Evolutionary conservation across 2,329 filamentous ascomycete species (phyloP), one percentile per base, ranked within the genome.

Genomic region (Ophiostoma angusticollis): DNA sequence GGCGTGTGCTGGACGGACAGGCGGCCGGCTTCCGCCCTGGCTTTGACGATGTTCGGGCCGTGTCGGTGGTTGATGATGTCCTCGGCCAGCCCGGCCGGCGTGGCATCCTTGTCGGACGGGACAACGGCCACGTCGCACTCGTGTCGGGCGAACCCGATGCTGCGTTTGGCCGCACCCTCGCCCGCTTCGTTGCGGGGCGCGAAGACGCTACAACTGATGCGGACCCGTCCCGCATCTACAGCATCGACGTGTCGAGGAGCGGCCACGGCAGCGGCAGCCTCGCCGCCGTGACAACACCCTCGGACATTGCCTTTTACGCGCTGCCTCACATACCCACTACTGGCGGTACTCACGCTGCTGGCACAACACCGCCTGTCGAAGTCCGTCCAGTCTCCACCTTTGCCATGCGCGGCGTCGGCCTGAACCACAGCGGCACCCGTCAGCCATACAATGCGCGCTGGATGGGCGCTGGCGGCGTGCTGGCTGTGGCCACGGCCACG

Each of bases 161-260:
- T 12, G 14, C 32, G 7, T 47, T 47, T 39, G 43, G 45, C 13
- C 32, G n/a, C 5, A 2, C 14, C 6, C 30, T 47, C 23, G 37
- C 43, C 3, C 34, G 23, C 6, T 47, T 45, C 53, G 68, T 83
- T 47, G 62, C 71, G 25, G 69, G 73, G 32, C 83, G 85, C 4
- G 19, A 16, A 19, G 14, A 23, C 9, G n/a, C n/a, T n/a, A n/a
- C n/a, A n/a, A n/a, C n/a, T n/a, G 9, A 53, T 85, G 85, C 14
- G 85, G 85, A 30, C 30, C 40, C 41, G 25, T 31, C 39, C 25
- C 43, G 42, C 12, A 54, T 65, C 22, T 58, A 54, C 35, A 54
- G 56, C 3, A 28, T 62, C 9, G 61, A 64, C 40, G 33, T 45
- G 16, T 23, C 41, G 9, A 21, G 40, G n/a, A 17, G 37, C 12